Evolutionary conservation across 495 filamentous ascomycete genomes (phyloP).

Genomic region (Peziza echinospora): DNA sequence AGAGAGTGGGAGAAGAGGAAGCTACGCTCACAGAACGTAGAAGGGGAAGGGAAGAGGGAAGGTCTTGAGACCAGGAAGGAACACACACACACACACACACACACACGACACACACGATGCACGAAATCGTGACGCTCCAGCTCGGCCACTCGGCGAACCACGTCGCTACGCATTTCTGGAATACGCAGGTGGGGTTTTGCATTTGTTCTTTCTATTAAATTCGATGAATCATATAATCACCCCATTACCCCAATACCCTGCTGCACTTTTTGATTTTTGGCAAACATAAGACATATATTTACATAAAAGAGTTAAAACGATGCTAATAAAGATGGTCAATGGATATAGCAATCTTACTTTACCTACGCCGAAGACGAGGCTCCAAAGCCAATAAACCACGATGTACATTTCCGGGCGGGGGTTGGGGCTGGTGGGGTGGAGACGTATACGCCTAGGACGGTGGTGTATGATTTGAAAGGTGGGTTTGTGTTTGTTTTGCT

Average conservation of each 20-base stretch:
- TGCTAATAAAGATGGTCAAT: no score
- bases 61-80: no score
- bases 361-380: constrained; percentile 51
- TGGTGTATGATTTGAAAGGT: constrained; percentile 89
- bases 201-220: no score
- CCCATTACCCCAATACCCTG: no score
- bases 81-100: no score
- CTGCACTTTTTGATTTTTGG: neutral
- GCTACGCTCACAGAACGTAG: no score
- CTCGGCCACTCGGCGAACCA: constrained; percentile 86
- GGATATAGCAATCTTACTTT: constrained; percentile 97
- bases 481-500: no score
- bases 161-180: constrained; percentile 96
- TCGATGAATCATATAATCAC: no score
- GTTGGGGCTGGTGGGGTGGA: constrained; percentile 62
- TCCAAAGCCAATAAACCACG: constrained; percentile 61
- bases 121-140: constrained; percentile 88
- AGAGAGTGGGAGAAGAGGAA: no score
- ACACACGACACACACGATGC: constrained; percentile 38
- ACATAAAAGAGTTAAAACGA: no score
- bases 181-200: constrained; percentile 25
- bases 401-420: constrained; percentile 80
- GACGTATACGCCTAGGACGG: constrained; percentile 72
- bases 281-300: no score
- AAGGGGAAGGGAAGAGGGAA: no score